Conservation (phyloP, 768 basidiomycete species). For the Russula abietina region DNA sequence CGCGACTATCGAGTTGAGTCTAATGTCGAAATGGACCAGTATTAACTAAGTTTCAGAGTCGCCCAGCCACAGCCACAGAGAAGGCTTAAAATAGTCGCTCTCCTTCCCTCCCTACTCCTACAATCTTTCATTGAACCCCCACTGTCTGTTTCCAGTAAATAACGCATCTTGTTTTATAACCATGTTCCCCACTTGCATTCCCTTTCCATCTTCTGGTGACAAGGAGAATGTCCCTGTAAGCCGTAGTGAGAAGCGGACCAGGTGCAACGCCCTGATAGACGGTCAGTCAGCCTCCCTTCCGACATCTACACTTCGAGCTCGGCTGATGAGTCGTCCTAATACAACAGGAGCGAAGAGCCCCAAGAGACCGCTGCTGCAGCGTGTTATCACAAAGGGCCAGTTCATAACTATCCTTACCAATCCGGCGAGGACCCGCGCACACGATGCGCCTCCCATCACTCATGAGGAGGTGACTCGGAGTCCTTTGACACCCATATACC, state of each 20-base stretch:
- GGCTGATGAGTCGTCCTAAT: not conserved
- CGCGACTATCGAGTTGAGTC: too few relatives aligned
- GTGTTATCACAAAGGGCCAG: not conserved
- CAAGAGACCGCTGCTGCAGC: not conserved
- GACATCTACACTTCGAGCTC: not conserved
- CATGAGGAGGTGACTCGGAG: not conserved
- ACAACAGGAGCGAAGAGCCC: not conserved
- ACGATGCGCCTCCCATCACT: not conserved
- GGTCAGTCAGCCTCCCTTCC: constrained; percentile 4
- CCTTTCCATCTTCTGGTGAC: not conserved
- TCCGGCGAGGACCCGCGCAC: not conserved
- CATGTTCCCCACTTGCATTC: not conserved
- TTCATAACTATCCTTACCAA: constrained; percentile 8
- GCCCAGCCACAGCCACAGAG: too few relatives aligned
- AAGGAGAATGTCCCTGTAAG: not conserved
- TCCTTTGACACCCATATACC: not conserved
- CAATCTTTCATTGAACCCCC: too few relatives aligned
- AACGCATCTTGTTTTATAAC: not conserved
- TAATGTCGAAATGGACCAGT: too few relatives aligned
- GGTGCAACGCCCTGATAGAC: not conserved
- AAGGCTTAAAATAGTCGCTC: too few relatives aligned
- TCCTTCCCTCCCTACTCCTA: too few relatives aligned
- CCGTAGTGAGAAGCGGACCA: not conserved
- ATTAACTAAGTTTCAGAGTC: not conserved
- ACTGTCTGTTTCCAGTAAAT: not conserved